A percentile compares a stretch with the other conserved stretches of the same genome.
phyloP scores from a whole-genome alignment of 1,284 basidiomycete species.

The Papiliotrema fonsecae region DNA sequence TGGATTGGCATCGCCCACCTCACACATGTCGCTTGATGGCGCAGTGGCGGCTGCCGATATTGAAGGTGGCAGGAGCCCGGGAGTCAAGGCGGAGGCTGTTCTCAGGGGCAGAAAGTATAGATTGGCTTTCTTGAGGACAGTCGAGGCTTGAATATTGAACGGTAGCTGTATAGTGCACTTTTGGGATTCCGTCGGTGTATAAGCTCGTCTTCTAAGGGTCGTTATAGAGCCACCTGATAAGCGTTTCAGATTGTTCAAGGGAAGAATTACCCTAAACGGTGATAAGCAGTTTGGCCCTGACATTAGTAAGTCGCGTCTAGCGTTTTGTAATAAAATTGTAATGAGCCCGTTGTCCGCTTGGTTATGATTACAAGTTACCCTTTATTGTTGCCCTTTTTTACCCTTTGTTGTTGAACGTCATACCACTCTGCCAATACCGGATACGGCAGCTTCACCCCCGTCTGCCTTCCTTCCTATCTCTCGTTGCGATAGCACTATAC shows the following conservation, averaged over 20 bases:
- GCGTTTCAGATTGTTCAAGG: no score
- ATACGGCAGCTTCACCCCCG: background rate
- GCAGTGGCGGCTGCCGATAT: background rate
- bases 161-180: no score
- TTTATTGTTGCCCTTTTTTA: no score
- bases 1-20: conserved; percentile 15
- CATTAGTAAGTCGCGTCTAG: no score
- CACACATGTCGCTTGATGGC: conserved; percentile 4
- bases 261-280: no score
- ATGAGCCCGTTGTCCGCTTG: no score
- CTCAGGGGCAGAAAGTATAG: conserved; percentile 19
- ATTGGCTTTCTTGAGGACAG: conserved; percentile 12
- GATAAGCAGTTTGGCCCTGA: no score
- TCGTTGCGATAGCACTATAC: background rate
- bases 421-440: background rate
- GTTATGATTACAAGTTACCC: no score
- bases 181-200: no score
- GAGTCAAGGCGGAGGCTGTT: conserved; percentile 15
- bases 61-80: conserved; percentile 12
- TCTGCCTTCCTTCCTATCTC: background rate
- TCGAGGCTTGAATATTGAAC: background rate
- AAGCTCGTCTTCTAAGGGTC: no score
- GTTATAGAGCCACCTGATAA: no score
- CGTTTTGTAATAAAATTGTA: no score
- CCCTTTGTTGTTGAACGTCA: background rate